A percentile compares a stretch with the other conserved stretches of the same genome.
These are phyloP conservation scores for Heliosperma pusillum DNA, from an alignment of 148 eudicot species.

Conservation along the genomic window DNA sequence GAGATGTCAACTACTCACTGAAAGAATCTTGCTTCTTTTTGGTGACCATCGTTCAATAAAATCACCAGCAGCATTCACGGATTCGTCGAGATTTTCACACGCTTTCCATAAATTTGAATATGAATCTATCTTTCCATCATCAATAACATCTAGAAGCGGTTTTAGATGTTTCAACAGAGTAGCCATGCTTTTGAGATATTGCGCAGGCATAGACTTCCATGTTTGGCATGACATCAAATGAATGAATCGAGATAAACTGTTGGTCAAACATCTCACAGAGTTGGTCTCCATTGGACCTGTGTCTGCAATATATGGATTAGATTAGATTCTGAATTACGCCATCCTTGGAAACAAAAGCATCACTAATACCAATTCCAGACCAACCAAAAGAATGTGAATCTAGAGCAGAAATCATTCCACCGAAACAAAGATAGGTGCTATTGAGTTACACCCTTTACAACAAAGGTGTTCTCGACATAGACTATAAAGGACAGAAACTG, in stretches of 20 bases:
- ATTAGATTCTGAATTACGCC: background rate
- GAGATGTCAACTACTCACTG: slow-evolving; percentile 45
- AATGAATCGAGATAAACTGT: slow-evolving; percentile 84
- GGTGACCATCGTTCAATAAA: slow-evolving; percentile 74
- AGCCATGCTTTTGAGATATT: slow-evolving; percentile 42
- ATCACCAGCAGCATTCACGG: slow-evolving; percentile 76
- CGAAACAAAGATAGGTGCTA: no score
- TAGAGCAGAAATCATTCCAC: no score
- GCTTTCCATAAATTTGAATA: slow-evolving; percentile 54
- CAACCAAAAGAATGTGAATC: no score
- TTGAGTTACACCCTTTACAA: no score
- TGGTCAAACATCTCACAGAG: slow-evolving; percentile 60
- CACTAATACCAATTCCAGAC: no score
- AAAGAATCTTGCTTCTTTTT: slow-evolving; percentile 58
- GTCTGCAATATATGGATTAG: background rate
- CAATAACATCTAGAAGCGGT: slow-evolving; percentile 57
- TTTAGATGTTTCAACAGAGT: slow-evolving; percentile 65
- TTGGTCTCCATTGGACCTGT: slow-evolving; percentile 75
- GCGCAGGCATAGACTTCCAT: slow-evolving; percentile 50
- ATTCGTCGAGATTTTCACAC: slow-evolving; percentile 66
- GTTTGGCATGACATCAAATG: slow-evolving; percentile 74
- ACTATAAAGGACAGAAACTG: no score
- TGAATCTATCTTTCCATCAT: slow-evolving; percentile 36
- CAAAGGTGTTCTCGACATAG: no score
- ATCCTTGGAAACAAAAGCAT: background rate